Base-by-base conservation (phyloP, 164 flowering plant genomes). In the Magnolia sinica region DNA sequence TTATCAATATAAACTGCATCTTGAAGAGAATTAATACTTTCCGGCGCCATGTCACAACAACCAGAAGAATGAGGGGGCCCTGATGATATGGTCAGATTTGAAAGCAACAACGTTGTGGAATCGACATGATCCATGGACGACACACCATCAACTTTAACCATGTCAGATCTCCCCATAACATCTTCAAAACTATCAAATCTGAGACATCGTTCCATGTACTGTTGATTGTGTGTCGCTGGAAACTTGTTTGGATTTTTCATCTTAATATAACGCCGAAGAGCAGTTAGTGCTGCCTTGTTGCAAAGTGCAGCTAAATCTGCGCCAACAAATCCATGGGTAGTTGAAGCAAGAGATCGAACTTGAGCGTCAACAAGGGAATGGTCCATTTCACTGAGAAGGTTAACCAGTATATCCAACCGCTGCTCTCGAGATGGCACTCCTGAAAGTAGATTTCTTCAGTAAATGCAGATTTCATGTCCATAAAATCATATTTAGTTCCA, bases 241-340 rank as follows among this genome's bases (percentile, higher is more conserved):
- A 58, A 50, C 16, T 55, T 22, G 58, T 18, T 23, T 50, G 81
- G 71, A 50, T 78, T 79, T 68, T 79, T 79, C 9, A 71, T 74
- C 52, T 81, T 81, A 75, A 81, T 74, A 81, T 81, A 83, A 66
- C 86, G 93, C 77, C 91, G 86, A 23, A 94, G 91, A 83, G 94
- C 85, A 74, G 82, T 79, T 71, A 88, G 75, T 66, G 93, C 94
- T 24, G 98, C 98, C 78, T 91, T 95, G 81, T 89, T 88, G 84
- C 95, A 92, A 13, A 94, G 88, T n/a, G 94, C 83, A 78, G 91
- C 89, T 59, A 96, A 81, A 88, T 96, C 99, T 79, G 98, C 96
- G 74, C 99, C 98, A 72, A 96, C 98, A 86, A 90, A 94, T 71
- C 99, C 99, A 86, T 96, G 98, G 23, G 98, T 91, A 55, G 78